A percentile compares a stretch with the other conserved stretches of the same genome.
Conservation (phyloP, 805 yeast genomes). For the Saturnispora serradocipensis region DNA sequence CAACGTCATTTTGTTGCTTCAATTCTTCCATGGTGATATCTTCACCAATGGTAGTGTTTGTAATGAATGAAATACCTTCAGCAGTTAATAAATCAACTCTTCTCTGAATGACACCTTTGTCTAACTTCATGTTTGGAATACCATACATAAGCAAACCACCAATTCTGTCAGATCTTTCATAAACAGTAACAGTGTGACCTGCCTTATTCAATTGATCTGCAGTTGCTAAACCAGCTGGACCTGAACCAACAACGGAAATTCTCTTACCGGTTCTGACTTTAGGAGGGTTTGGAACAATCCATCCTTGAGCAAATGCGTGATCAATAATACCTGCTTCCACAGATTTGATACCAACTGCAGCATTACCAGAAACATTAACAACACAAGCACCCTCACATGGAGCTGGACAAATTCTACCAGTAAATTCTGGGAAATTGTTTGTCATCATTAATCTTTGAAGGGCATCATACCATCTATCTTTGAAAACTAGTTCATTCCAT, state of each 20-base stretch:
- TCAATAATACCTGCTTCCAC: conserved; percentile 95
- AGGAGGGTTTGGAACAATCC: conserved; percentile 87
- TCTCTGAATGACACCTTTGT: conserved; percentile 84
- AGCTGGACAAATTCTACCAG: conserved; percentile 97
- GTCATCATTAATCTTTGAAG: conserved; percentile 88
- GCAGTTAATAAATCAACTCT: conserved; percentile 85
- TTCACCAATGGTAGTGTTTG: conserved; percentile 76
- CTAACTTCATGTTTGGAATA: conserved; percentile 98
- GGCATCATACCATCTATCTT: conserved; percentile 92
- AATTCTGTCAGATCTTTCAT: conserved; percentile 88
- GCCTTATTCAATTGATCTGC: conserved; percentile 97
- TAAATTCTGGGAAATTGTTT: conserved; percentile 96
- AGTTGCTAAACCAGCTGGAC: conserved; percentile 94
- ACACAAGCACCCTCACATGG: conserved; percentile 97
- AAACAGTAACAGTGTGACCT: conserved; percentile 86
- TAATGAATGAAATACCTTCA: conserved; percentile 77
- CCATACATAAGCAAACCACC: conserved; percentile 99
- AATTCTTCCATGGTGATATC: conserved; percentile 67
- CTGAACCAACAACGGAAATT: conserved; percentile 88
- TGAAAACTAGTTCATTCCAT: conserved; percentile 94
- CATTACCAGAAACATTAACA: conserved; percentile 78
- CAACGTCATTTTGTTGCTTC: conserved; percentile 63
- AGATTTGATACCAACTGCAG: conserved; percentile 93
- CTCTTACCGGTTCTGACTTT: conserved; percentile 70
- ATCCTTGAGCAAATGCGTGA: conserved; percentile 91